Conservation (phyloP, 2,329 filamentous ascomycete species). For the Graphilbum fragrans region DNA sequence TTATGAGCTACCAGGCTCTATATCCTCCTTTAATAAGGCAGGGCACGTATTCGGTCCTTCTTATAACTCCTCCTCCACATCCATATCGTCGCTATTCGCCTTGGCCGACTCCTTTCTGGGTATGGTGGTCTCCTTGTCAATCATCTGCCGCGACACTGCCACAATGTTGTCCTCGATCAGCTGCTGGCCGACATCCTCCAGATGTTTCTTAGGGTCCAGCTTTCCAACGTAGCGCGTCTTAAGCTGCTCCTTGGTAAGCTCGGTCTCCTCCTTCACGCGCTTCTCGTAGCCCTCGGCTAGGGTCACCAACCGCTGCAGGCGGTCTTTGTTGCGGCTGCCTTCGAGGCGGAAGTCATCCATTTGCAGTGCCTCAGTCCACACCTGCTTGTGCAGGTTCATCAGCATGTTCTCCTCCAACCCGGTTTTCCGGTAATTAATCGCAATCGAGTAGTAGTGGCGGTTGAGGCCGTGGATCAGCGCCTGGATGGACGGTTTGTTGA, state of each 20-base stretch:
- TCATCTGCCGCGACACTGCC: slow-evolving; percentile 96
- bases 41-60: too few species aligned
- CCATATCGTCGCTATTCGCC: slow-evolving; percentile 48
- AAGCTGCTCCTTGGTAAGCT: slow-evolving; percentile 90
- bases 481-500: slow-evolving; percentile 99
- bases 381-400: slow-evolving; percentile 99
- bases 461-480: slow-evolving; percentile 96
- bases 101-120: slow-evolving; percentile 49
- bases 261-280: slow-evolving; percentile 96
- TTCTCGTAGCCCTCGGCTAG: slow-evolving; percentile 96
- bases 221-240: slow-evolving; percentile 99
- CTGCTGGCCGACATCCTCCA: slow-evolving; percentile 91
- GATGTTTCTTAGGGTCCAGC: slow-evolving; percentile 97
- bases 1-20: neutral
- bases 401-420: slow-evolving; percentile 98
- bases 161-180: slow-evolving; percentile 99
- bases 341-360: slow-evolving; percentile 93
- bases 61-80: slow-evolving; percentile 47
- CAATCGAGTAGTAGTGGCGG: slow-evolving; percentile 98
- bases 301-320: slow-evolving; percentile 74
- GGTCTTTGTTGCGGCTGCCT: slow-evolving; percentile 73
- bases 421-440: slow-evolving; percentile 95
- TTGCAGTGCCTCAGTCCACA: slow-evolving; percentile 94
- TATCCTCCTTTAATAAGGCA: neutral
- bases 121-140: slow-evolving; percentile 95